These are phyloP conservation scores for Leccinum imitatum DNA, from an alignment of 768 basidiomycete species.

Conservation along the genomic window DNA sequence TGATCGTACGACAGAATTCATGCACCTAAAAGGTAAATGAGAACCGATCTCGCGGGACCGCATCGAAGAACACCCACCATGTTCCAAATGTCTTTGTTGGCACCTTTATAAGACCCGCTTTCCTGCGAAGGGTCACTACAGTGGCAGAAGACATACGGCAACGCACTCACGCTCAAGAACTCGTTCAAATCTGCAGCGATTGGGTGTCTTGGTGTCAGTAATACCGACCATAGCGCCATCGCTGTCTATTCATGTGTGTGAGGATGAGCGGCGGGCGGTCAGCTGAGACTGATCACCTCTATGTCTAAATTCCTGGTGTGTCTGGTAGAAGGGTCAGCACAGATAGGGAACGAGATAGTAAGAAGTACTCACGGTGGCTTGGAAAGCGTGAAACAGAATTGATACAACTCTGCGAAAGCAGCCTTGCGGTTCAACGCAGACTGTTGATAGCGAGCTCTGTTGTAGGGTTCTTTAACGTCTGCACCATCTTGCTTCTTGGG, in stretches of 20 bases:
- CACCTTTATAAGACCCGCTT: constrained; percentile 64
- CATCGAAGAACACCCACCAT: constrained; percentile 53
- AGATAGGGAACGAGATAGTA: background rate
- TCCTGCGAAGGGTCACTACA: constrained; percentile 28
- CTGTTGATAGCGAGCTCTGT: constrained; percentile 48
- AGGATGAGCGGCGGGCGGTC: background rate
- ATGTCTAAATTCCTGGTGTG: constrained; percentile 77
- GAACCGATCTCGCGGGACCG: background rate
- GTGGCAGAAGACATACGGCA: background rate
- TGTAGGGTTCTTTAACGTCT: constrained; percentile 47
- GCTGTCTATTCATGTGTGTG: constrained; percentile 52
- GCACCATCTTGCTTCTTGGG: constrained; percentile 34
- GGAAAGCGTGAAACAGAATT: constrained; percentile 66
- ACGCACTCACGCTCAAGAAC: constrained; percentile 58
- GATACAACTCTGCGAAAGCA: constrained; percentile 65
- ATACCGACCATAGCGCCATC: constrained; percentile 71
- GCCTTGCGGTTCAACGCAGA: constrained; percentile 49
- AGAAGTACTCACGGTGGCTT: constrained; percentile 62
- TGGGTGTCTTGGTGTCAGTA: constrained; percentile 65
- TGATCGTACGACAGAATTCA: constrained; percentile 70
- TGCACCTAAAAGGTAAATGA: constrained; percentile 49
- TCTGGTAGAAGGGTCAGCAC: constrained; percentile 36
- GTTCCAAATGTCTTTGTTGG: constrained; percentile 83
- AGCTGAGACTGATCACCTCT: constrained; percentile 51
- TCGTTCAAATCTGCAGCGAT: constrained; percentile 62